Percentiles rank a stretch among this genome's conserved stretches.
phyloP scores from a whole-genome alignment of 306 rosid species.

The Bauhinia variegata region DNA sequence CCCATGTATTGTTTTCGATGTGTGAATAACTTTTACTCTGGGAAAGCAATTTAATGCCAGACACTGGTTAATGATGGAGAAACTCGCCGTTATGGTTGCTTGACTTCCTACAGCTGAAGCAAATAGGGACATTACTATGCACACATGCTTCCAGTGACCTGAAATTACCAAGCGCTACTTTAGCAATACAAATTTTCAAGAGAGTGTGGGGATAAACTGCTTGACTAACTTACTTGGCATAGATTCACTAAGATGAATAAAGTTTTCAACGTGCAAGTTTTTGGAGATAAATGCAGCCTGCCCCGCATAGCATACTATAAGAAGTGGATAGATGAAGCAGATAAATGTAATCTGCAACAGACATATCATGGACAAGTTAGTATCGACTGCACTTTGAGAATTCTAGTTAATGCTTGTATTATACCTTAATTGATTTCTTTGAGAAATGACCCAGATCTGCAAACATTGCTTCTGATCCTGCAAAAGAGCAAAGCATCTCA shows the following conservation, averaged over 20 bases:
- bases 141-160: constrained; percentile 53
- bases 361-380: constrained; percentile 37
- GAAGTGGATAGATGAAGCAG: constrained; percentile 82
- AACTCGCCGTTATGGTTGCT: constrained; percentile 83
- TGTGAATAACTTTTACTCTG: constrained; percentile 88
- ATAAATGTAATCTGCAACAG: constrained; percentile 67
- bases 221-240: constrained; percentile 60
- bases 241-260: constrained; percentile 66
- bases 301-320: constrained; percentile 72
- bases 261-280: constrained; percentile 42
- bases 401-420: constrained; percentile 12
- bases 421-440: constrained; percentile 75
- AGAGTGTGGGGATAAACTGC: constrained; percentile 1
- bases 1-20: constrained; percentile 70
- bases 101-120: constrained; percentile 92
- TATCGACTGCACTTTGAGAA: constrained; percentile 4
- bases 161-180: constrained; percentile 41
- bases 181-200: constrained; percentile 13
- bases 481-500: constrained; percentile 24
- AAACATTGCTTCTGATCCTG: constrained; percentile 86
- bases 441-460: constrained; percentile 83
- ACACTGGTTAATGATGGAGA: constrained; percentile 85
- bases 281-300: constrained; percentile 81
- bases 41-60: constrained; percentile 87
- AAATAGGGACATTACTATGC: constrained; percentile 56